These are phyloP conservation scores for Pichia kudriavzevii DNA, from an alignment of 1,139 yeast genomes.

Conservation along the genomic window DNA sequence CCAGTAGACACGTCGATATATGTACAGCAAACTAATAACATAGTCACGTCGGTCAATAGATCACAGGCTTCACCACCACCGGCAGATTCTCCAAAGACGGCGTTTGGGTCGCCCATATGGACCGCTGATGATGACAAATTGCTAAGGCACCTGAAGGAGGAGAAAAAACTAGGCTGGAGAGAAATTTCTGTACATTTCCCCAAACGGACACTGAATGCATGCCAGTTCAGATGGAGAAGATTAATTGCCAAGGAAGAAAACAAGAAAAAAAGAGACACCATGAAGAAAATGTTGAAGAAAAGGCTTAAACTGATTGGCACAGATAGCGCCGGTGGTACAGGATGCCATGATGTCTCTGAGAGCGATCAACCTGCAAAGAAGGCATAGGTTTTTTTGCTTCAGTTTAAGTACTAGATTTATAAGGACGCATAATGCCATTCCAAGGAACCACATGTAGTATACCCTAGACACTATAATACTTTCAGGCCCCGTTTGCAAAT, in stretches of 20 bases:
- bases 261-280: constrained; percentile 4
- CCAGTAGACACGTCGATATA: neutral
- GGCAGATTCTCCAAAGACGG: constrained; percentile 3
- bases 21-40: neutral
- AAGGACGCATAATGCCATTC: no score
- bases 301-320: no score
- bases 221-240: constrained; percentile 75
- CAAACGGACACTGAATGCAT: constrained; percentile 68
- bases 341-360: no score
- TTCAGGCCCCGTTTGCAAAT: no score
- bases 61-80: neutral
- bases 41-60: neutral
- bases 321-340: no score
- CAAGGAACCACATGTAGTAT: no score
- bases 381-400: no score
- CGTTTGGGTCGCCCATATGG: constrained; percentile 39
- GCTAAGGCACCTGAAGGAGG: constrained; percentile 60
- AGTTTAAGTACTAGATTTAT: no score
- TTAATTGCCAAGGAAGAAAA: constrained; percentile 19
- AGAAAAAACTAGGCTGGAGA: constrained; percentile 68
- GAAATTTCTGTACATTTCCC: constrained; percentile 62
- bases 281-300: constrained; percentile 1
- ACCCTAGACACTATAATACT: no score
- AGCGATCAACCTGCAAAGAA: no score
- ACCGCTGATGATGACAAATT: constrained; percentile 63